phyloP scores from a whole-genome alignment of 257 asterid species.

The Mitragyna speciosa region DNA sequence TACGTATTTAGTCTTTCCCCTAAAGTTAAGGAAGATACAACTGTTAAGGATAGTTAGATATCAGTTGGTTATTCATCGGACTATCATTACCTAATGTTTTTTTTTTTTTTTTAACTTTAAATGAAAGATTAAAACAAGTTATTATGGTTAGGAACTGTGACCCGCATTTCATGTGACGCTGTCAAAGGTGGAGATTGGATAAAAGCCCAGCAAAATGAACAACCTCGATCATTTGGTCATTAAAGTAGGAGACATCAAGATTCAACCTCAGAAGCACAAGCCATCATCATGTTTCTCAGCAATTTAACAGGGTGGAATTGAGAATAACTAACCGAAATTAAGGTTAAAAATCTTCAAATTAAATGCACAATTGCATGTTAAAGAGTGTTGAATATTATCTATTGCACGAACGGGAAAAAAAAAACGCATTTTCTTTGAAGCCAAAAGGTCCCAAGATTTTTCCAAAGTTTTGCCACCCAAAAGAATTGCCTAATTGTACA shows the following conservation, averaged over 20 bases:
- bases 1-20: slow-evolving; percentile 35
- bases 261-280: not conserved
- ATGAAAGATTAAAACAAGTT: not conserved
- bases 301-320: not conserved
- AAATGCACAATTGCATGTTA: not conserved
- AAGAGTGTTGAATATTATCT: not conserved
- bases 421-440: not conserved
- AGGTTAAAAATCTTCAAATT: not conserved
- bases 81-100: slow-evolving; percentile 19
- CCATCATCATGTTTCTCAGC: slow-evolving; percentile 10
- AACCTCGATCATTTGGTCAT: slow-evolving; percentile 19
- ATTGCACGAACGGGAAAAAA: slow-evolving; percentile 16
- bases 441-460: slow-evolving; percentile 10
- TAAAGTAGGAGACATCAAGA: slow-evolving; percentile 10
- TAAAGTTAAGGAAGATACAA: slow-evolving; percentile 39
- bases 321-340: not conserved
- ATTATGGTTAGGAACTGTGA: not conserved
- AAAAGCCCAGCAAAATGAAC: slow-evolving; percentile 12
- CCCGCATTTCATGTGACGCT: slow-evolving; percentile 29
- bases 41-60: slow-evolving; percentile 11
- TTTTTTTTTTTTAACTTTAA: not conserved
- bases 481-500: slow-evolving; percentile 35
- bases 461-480: slow-evolving; percentile 23
- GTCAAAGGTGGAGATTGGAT: not conserved
- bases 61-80: slow-evolving; percentile 21